A percentile compares a stretch with the other conserved stretches of the same genome.
Evolutionary conservation across 2,329 filamentous ascomycete genomes (phyloP).

Genomic region (Biscogniauxia sp.): DNA sequence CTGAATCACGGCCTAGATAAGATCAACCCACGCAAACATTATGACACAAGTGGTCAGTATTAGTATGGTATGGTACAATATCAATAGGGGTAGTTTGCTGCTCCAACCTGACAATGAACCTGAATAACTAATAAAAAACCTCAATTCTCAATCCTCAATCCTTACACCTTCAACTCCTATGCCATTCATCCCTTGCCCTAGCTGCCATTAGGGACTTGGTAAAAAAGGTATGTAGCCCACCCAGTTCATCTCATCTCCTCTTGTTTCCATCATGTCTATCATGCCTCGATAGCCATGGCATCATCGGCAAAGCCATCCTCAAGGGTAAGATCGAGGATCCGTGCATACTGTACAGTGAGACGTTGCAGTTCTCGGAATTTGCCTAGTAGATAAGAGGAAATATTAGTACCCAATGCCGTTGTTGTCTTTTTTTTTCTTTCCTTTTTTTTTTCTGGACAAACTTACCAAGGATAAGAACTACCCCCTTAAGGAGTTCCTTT

Average conservation of each 20-base stretch:
- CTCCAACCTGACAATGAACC: background rate
- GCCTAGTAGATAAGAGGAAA: slow-evolving; percentile 55
- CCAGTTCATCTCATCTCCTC: background rate
- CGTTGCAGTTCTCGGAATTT: slow-evolving; percentile 95
- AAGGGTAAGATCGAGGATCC: slow-evolving; percentile 65
- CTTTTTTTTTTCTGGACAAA: slow-evolving; percentile 20
- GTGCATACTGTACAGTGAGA: slow-evolving; percentile 91
- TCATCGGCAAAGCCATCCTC: slow-evolving; percentile 45
- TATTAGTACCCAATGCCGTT: slow-evolving; percentile 24
- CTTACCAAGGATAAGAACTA: slow-evolving; percentile 89
- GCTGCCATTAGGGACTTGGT: background rate
- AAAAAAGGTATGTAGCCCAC: background rate
- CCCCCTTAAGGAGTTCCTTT: slow-evolving; percentile 82
- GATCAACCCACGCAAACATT: too few relatives aligned
- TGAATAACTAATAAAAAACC: background rate
- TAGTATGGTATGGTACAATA: too few relatives aligned
- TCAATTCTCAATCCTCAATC: too few relatives aligned
- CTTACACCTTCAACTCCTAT: background rate
- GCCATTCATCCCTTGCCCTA: background rate
- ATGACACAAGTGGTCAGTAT: too few relatives aligned
- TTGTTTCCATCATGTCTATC: slow-evolving; percentile 19
- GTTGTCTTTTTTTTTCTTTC: background rate
- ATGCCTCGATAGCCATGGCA: slow-evolving; percentile 32
- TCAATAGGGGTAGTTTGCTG: background rate
- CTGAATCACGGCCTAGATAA: background rate